Conservation (phyloP, 2,329 filamentous ascomycete species). For the Penicillium sp. region DNA sequence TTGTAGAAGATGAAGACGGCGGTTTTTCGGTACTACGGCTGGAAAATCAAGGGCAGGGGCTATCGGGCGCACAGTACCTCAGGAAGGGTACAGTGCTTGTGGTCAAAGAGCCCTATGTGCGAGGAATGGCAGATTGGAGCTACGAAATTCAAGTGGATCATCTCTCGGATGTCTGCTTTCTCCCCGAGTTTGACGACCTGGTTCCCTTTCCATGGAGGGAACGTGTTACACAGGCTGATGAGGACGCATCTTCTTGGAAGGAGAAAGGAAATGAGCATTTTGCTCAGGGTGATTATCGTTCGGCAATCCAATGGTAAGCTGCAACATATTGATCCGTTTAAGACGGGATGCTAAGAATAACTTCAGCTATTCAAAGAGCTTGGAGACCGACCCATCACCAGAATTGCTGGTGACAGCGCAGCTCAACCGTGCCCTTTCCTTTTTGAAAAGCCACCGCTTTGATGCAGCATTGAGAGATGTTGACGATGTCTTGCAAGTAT, state of each 20-base stretch:
- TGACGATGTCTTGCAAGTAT: slow-evolving; percentile 13
- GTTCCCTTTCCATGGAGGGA: slow-evolving; percentile 40
- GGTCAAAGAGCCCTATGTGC: slow-evolving; percentile 54
- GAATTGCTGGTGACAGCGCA: slow-evolving; percentile 33
- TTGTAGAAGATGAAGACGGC: slow-evolving; percentile 41
- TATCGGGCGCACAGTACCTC: slow-evolving; percentile 35
- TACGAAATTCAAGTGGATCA: slow-evolving; percentile 52
- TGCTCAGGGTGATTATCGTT: slow-evolving; percentile 8
- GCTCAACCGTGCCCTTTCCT: slow-evolving; percentile 37
- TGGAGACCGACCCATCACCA: slow-evolving; percentile 29
- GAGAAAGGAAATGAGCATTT: slow-evolving; percentile 33
- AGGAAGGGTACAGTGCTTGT: slow-evolving; percentile 35
- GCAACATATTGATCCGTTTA: not conserved
- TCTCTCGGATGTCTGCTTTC: slow-evolving; percentile 45
- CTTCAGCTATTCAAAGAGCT: slow-evolving; percentile 37
- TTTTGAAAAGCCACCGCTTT: slow-evolving; percentile 28
- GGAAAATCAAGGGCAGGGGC: slow-evolving; percentile 39
- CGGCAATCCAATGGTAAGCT: slow-evolving; percentile 27
- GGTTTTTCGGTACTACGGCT: slow-evolving; percentile 38
- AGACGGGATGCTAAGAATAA: slow-evolving; percentile 2
- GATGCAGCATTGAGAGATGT: slow-evolving; percentile 35
- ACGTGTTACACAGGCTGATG: not conserved
- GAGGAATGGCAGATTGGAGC: slow-evolving; percentile 33
- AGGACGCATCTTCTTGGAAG: slow-evolving; percentile 7
- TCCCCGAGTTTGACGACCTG: slow-evolving; percentile 34